Percentiles rank a stretch among this genome's conserved stretches.
phyloP scores from a whole-genome alignment of 2,329 filamentous ascomycete genomes.

The Neofusicoccum ribis region DNA sequence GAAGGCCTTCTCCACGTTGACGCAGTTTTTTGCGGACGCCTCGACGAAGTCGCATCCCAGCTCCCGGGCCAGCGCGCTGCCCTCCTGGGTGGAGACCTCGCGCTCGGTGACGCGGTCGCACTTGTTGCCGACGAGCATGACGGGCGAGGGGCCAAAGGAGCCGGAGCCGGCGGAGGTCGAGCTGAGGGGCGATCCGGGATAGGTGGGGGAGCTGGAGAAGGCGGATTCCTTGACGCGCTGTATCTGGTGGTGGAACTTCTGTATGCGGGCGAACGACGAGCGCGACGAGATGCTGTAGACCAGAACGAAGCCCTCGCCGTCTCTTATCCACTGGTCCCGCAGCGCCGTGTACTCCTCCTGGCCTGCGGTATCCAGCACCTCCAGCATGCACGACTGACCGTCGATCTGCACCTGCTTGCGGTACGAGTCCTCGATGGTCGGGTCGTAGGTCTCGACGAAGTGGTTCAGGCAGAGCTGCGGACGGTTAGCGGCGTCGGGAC shows the following conservation, averaged over 20 bases:
- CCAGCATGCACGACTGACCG: conserved; percentile 92
- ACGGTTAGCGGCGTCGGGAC: background rate
- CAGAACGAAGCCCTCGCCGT: conserved; percentile 94
- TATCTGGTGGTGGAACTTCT: conserved; percentile 94
- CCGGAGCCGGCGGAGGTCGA: conserved; percentile 54
- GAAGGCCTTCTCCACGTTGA: conserved; percentile 98
- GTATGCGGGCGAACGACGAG: conserved; percentile 91
- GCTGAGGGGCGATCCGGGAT: conserved; percentile 71
- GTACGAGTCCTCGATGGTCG: conserved; percentile 69
- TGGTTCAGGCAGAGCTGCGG: conserved; percentile 88
- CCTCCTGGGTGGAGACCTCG: conserved; percentile 95
- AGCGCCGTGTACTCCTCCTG: conserved; percentile 98
- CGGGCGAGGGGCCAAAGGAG: conserved; percentile 71
- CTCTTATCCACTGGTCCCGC: conserved; percentile 96
- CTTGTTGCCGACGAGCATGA: conserved; percentile 99
- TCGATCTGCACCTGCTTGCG: conserved; percentile 81
- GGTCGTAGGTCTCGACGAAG: conserved; percentile 88
- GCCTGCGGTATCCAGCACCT: conserved; percentile 94
- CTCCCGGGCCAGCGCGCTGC: conserved; percentile 85
- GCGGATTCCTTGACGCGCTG: conserved; percentile 94
- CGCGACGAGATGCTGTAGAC: conserved; percentile 98
- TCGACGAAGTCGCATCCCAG: conserved; percentile 96
- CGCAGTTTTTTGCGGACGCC: conserved; percentile 95
- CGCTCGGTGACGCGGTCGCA: conserved; percentile 94
- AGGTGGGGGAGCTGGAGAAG: conserved; percentile 69